A percentile compares a stretch with the other conserved stretches of the same genome.
Evolutionary conservation across 768 basidiomycete genomes (phyloP).

Genomic region (Coprinopsis cinerea): DNA sequence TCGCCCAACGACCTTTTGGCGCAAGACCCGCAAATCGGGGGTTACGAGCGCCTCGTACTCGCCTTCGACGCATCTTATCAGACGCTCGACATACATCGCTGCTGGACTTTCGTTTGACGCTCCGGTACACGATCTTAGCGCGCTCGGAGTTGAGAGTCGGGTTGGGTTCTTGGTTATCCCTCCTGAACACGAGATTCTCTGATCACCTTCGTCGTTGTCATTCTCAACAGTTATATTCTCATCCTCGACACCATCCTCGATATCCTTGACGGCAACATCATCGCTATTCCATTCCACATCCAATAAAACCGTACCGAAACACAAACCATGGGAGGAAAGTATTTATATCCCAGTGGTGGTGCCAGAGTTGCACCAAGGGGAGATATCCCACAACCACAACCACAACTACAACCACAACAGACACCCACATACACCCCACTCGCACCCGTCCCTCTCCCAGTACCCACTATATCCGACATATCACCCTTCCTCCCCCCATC

Average conservation of each 20-base stretch:
- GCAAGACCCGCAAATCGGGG: slow-evolving; percentile 64
- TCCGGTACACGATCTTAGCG: slow-evolving; percentile 56
- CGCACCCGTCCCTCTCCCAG: not conserved
- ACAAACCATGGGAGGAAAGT: too few relatives aligned
- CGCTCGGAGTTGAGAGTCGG: slow-evolving; percentile 55
- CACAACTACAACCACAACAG: not conserved
- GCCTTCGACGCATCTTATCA: slow-evolving; percentile 65
- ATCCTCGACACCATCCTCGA: not conserved
- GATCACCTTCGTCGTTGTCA: too few relatives aligned
- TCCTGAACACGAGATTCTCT: slow-evolving; percentile 32
- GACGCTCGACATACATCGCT: slow-evolving; percentile 74
- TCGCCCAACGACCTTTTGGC: slow-evolving; percentile 81
- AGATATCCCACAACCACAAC: too few relatives aligned
- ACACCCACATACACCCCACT: not conserved
- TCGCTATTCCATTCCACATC: not conserved
- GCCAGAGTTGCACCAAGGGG: too few relatives aligned
- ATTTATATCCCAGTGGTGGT: too few relatives aligned
- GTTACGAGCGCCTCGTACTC: slow-evolving; percentile 68
- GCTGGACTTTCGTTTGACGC: slow-evolving; percentile 65
- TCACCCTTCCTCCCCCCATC: not conserved
- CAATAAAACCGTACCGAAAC: too few relatives aligned
- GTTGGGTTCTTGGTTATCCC: slow-evolving; percentile 40
- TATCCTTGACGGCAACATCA: not conserved
- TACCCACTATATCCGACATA: slow-evolving; percentile 1
- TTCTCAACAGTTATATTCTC: too few relatives aligned